phyloP scores from a whole-genome alignment of 768 basidiomycete genomes.

The Lentinula edodes region DNA sequence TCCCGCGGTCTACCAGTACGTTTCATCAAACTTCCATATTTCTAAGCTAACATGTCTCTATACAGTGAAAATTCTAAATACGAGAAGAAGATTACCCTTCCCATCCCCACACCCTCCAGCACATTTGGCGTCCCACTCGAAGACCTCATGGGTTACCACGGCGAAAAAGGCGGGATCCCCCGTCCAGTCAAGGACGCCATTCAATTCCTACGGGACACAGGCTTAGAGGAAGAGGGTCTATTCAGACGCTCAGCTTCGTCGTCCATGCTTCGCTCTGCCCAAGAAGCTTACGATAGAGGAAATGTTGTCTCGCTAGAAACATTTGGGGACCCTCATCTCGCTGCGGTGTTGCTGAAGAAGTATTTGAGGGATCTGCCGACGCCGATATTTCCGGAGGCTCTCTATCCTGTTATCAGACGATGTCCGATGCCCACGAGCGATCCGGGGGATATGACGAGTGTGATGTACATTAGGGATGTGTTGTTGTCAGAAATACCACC shows the following conservation, averaged over 20 bases:
- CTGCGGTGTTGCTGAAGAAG: conserved; percentile 83
- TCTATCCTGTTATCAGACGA: conserved; percentile 59
- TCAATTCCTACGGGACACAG: conserved; percentile 62
- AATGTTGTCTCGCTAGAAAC: conserved; percentile 74
- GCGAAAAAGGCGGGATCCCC: conserved; percentile 80
- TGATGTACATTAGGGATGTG: conserved; percentile 63
- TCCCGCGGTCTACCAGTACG: conserved; percentile 77
- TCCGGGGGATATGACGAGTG: conserved; percentile 48
- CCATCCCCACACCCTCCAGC: conserved; percentile 52
- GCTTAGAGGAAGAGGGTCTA: conserved; percentile 71
- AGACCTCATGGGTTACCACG: conserved; percentile 78
- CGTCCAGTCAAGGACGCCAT: conserved; percentile 74
- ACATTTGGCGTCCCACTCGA: conserved; percentile 80
- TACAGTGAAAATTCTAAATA: conserved; percentile 73
- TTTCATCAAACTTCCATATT: neutral
- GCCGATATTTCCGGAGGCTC: conserved; percentile 67
- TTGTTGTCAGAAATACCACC: conserved; percentile 64
- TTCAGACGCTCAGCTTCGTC: conserved; percentile 81
- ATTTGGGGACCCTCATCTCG: conserved; percentile 73
- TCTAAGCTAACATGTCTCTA: neutral
- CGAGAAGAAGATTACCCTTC: conserved; percentile 65
- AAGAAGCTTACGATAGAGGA: conserved; percentile 83
- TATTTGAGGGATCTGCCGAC: conserved; percentile 76
- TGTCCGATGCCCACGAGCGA: conserved; percentile 59
- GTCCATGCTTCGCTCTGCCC: conserved; percentile 61